phyloP scores from a whole-genome alignment of 371 early-diverging fungal species.

The Mucor sp. region DNA sequence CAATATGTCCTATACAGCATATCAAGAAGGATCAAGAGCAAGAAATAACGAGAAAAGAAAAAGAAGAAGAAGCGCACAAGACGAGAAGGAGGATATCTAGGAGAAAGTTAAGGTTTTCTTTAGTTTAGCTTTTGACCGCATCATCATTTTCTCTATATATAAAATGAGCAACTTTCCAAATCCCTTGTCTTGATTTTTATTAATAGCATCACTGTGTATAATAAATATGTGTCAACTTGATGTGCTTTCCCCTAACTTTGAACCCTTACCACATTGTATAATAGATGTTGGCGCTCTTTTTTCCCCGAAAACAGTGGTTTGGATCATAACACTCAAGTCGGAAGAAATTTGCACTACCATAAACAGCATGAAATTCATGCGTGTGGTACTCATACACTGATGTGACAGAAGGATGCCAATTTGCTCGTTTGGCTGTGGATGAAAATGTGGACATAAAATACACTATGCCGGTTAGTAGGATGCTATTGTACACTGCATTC shows the following conservation, averaged over 20 bases:
- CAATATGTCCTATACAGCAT: conserved; percentile 2
- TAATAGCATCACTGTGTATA: background rate
- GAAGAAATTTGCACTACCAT: background rate
- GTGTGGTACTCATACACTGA: background rate
- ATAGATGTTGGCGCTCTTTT: conserved; percentile 4
- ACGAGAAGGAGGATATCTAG: background rate
- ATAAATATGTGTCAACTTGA: background rate
- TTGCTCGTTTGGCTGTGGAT: background rate
- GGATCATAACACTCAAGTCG: background rate
- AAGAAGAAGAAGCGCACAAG: background rate
- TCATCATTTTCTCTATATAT: background rate
- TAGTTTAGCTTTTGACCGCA: conserved; percentile 15
- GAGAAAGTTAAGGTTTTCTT: conserved; percentile 2
- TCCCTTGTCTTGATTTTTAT: background rate
- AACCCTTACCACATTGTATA: background rate
- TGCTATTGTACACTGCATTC: too few relatives aligned
- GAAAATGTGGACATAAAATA: background rate
- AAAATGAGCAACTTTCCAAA: background rate
- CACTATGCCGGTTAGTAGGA: too few relatives aligned
- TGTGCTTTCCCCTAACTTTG: background rate
- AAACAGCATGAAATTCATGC: background rate
- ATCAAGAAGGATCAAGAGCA: background rate
- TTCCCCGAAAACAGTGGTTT: background rate
- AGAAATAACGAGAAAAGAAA: background rate
- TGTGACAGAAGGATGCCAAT: background rate